Evolutionary conservation across 2,329 filamentous ascomycete species (phyloP).

Genomic region (Xylaria sp.): DNA sequence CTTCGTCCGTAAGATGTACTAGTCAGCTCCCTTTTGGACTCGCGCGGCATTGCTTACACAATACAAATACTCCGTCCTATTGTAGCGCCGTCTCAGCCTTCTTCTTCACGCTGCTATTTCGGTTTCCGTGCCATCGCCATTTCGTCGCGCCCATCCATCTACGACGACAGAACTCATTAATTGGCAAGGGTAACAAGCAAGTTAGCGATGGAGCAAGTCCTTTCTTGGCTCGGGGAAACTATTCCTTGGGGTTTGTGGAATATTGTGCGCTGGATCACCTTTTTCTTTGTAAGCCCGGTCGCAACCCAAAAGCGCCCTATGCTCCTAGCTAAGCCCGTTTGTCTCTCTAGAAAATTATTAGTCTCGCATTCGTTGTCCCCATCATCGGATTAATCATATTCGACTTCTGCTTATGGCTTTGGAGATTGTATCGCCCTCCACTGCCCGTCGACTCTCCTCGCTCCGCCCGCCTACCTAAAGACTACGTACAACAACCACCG

Average conservation of each 20-base stretch:
- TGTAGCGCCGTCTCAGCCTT: background rate
- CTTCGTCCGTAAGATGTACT: background rate
- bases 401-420: conserved; percentile 64
- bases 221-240: conserved; percentile 40
- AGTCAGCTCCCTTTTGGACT: background rate
- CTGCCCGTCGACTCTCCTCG: conserved; percentile 37
- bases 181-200: conserved; percentile 30
- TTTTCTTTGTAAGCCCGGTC: conserved; percentile 47
- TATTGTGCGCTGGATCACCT: conserved; percentile 48
- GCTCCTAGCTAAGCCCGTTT: conserved; percentile 26
- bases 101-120: background rate
- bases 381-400: conserved; percentile 59
- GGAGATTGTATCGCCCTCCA: conserved; percentile 53
- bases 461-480: conserved; percentile 38
- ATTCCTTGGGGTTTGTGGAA: conserved; percentile 43
- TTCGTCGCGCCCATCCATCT: background rate
- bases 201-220: conserved; percentile 37
- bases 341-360: conserved; percentile 45
- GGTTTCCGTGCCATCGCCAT: conserved; percentile 1
- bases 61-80: background rate
- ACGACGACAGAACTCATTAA: conserved; percentile 2
- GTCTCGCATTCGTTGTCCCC: conserved; percentile 59
- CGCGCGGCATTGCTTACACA: background rate
- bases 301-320: background rate
- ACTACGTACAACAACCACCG: conserved; percentile 30